Base-by-base conservation (phyloP, 805 yeast genomes). In the Wickerhamiella musiphila region DNA sequence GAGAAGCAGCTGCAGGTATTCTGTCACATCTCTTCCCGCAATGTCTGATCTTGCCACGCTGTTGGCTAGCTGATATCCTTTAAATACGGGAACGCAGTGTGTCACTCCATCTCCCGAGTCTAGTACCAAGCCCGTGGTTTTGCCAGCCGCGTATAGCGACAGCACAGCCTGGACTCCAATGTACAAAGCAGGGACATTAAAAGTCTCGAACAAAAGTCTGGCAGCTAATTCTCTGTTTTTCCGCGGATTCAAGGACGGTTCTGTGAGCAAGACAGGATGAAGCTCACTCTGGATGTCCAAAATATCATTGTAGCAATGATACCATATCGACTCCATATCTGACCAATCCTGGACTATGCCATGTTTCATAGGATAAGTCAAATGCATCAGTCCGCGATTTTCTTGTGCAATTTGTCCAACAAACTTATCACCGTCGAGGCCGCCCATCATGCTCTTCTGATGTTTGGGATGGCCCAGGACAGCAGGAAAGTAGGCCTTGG, bases 101-200 rank as follows among this genome's bases (percentile, higher is more conserved):
- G 78, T 68, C 17, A 82, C 93, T 4, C 95, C 95, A 52, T 84
- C 95, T 4, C 95, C 95, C n/a, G 76, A 68, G 48, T 84, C 94
- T 9, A 86, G 48, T 3, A 81, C 93, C 23, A 81, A 67, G 1
- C 95, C 96, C 0, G 93, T 83, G 6, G 95, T 84, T 42, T 81
- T 59, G 0, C 95, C 96, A 4, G 79, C 66, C 0, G 95, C 83
- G 54, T 86, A 84, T 24, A 84, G 57, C 3, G 94, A 66, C 24
- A 84, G 57, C 8, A 83, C 83, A 0, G 93, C 86, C 42, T 77
- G 86, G 30, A 77, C 60, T 3, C 74, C 63, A 10, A 77, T 55
- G 47, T 76, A 74, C n/a, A 74, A 46, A n/a, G 86, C 77, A 1
- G 90, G 86, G 8, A 73, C 67, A 41, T 70, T 69, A 57, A 78